Evolutionary conservation across 306 rosid species (phyloP).

Genomic region (Vigna nakashimae): DNA sequence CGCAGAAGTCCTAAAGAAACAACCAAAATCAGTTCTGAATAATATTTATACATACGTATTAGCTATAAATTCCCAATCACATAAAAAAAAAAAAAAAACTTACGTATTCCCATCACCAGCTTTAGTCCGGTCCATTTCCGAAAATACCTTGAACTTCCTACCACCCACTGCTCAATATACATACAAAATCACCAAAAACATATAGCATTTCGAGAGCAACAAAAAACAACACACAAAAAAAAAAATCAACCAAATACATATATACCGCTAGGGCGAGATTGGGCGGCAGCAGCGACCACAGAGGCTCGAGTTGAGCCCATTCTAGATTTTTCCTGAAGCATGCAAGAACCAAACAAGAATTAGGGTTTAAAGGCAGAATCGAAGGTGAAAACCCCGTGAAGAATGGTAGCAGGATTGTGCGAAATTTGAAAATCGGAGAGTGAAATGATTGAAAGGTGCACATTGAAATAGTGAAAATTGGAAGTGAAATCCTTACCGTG

Average conservation of each 20-base stretch:
- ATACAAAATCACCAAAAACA: slow-evolving; percentile 4
- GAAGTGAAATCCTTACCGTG: slow-evolving; percentile 19
- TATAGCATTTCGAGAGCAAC: slow-evolving; percentile 17
- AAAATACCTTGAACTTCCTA: slow-evolving; percentile 58
- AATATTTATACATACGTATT: background rate
- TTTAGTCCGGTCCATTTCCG: slow-evolving; percentile 55
- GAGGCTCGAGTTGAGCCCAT: slow-evolving; percentile 44
- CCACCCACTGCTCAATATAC: slow-evolving; percentile 47
- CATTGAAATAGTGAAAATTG: background rate
- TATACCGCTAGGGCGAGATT: slow-evolving; percentile 50
- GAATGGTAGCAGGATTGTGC: background rate
- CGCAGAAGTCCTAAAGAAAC: slow-evolving; percentile 39
- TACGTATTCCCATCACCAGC: slow-evolving; percentile 53
- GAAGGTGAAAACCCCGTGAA: background rate
- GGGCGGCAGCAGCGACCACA: slow-evolving; percentile 41
- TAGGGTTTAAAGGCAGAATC: background rate
- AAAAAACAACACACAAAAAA: background rate
- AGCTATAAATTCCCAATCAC: background rate
- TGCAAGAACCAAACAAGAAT: slow-evolving; percentile 30
- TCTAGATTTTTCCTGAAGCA: slow-evolving; percentile 56
- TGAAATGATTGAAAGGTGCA: background rate
- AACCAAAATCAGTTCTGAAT: slow-evolving; percentile 17
- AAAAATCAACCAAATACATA: background rate
- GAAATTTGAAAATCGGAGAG: slow-evolving; percentile 1
- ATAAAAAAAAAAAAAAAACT: background rate